A percentile compares a stretch with the other conserved stretches of the same genome.
Evolutionary conservation across 306 rosid genomes (phyloP).

Genomic region (Luffa acutangula): DNA sequence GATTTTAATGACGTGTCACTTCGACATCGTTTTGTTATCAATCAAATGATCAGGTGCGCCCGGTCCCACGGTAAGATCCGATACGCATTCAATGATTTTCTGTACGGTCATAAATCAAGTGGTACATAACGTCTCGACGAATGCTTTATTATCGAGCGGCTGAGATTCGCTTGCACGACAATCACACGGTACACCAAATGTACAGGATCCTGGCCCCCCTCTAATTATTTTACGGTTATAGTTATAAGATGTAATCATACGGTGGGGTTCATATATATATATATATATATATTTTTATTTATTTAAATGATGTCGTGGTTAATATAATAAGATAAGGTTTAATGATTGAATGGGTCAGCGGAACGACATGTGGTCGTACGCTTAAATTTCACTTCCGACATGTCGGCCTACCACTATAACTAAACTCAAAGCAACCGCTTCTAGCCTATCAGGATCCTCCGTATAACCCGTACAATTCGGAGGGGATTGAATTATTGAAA

Average conservation of each 20-base stretch:
- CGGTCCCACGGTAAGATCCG: not conserved
- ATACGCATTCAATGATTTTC: not conserved
- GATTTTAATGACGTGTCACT: not conserved
- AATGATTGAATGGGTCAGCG: not conserved
- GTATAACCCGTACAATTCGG: not conserved
- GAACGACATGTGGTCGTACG: not conserved
- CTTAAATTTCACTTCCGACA: not conserved
- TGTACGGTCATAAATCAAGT: not conserved
- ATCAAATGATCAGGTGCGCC: not conserved
- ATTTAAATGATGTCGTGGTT: not conserved
- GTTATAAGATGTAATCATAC: not conserved
- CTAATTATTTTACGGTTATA: not conserved
- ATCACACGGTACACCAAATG: not conserved
- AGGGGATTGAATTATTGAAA: not conserved
- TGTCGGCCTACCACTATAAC: not conserved
- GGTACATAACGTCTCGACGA: not conserved
- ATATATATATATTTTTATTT: too few species aligned
- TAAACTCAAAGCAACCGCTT: not conserved
- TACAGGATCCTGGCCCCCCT: not conserved
- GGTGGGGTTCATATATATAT: too few species aligned
- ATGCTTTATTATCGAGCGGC: not conserved
- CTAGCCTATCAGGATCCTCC: not conserved
- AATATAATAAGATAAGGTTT: not conserved
- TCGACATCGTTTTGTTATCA: not conserved
- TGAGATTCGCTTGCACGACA: not conserved